A percentile compares a stretch with the other conserved stretches of the same genome.
Conservation (phyloP, 2,329 filamentous ascomycete genomes). For the Colletotrichum phormii region DNA sequence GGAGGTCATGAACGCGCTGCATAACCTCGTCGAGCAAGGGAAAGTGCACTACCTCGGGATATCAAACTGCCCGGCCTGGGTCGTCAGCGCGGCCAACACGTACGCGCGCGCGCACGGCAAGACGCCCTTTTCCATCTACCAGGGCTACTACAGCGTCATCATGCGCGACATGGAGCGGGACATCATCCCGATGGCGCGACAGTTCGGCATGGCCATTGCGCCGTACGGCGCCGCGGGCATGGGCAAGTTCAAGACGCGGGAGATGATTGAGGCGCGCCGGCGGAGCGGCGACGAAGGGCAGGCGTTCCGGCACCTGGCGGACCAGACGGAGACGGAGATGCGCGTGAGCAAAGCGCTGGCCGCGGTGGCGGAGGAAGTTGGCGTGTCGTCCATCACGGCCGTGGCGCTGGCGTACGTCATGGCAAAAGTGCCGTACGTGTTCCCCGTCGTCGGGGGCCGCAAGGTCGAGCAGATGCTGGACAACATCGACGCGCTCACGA, state of each 20-base stretch:
- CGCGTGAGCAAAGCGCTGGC: slow-evolving; percentile 69
- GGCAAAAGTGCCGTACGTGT: slow-evolving; percentile 63
- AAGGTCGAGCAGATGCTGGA: slow-evolving; percentile 63
- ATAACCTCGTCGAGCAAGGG: slow-evolving; percentile 53
- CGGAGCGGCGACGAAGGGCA: slow-evolving; percentile 51
- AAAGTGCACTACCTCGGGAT: slow-evolving; percentile 55
- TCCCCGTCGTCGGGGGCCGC: slow-evolving; percentile 64
- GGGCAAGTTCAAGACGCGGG: slow-evolving; percentile 60
- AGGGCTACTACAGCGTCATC: slow-evolving; percentile 51
- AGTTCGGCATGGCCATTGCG: slow-evolving; percentile 61
- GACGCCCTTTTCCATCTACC: slow-evolving; percentile 52
- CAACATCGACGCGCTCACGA: slow-evolving; percentile 66
- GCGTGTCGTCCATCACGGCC: slow-evolving; percentile 66
- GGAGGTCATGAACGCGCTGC: slow-evolving; percentile 56
- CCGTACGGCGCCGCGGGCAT: slow-evolving; percentile 71
- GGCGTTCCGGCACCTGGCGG: slow-evolving; percentile 40
- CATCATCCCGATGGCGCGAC: slow-evolving; percentile 54
- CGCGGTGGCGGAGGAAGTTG: slow-evolving; percentile 68
- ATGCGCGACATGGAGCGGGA: slow-evolving; percentile 53
- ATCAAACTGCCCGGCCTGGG: slow-evolving; percentile 53
- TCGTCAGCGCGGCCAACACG: slow-evolving; percentile 51
- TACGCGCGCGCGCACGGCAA: slow-evolving; percentile 51
- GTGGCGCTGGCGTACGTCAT: slow-evolving; percentile 67
- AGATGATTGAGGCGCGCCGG: slow-evolving; percentile 46
- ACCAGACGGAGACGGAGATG: slow-evolving; percentile 59